A percentile compares a stretch with the other conserved stretches of the same genome.
phyloP scores from a whole-genome alignment of 805 yeast species.

The Starmerella vaccinii region DNA sequence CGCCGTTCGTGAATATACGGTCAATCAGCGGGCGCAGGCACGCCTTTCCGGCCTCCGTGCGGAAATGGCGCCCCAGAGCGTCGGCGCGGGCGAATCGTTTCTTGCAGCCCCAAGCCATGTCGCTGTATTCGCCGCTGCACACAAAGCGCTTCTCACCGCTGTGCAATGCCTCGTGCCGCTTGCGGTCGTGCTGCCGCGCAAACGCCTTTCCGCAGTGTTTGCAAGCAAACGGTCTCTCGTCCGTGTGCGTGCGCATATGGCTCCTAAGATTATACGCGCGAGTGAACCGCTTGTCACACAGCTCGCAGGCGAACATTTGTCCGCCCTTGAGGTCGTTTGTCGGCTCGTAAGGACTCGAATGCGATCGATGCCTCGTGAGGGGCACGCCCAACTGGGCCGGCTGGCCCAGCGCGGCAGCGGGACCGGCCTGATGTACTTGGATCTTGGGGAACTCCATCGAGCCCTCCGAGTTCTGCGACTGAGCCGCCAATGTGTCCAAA shows the following conservation, averaged over 20 bases:
- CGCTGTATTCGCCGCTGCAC: constrained; percentile 47
- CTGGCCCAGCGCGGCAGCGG: not conserved
- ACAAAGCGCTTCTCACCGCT: constrained; percentile 59
- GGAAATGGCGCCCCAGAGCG: constrained; percentile 64
- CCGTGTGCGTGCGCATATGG: constrained; percentile 77
- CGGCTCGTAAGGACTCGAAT: constrained; percentile 40
- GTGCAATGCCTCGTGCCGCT: constrained; percentile 67
- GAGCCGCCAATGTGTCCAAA: constrained; percentile 14
- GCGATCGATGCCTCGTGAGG: constrained; percentile 17
- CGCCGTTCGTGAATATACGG: constrained; percentile 31
- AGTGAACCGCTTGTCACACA: constrained; percentile 81
- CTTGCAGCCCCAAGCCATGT: constrained; percentile 57
- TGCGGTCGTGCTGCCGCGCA: constrained; percentile 68
- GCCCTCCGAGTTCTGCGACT: not conserved
- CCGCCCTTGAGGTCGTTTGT: constrained; percentile 61
- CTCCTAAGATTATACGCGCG: constrained; percentile 88
- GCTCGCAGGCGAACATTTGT: constrained; percentile 59
- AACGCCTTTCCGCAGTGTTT: constrained; percentile 54
- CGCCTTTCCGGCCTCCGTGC: constrained; percentile 63
- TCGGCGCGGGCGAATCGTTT: constrained; percentile 66
- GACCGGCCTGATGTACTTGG: not conserved
- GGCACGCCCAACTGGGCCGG: constrained; percentile 12
- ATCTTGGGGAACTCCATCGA: not conserved
- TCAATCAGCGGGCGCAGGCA: constrained; percentile 58
- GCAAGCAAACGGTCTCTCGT: constrained; percentile 62